Evolutionary conservation across 1,284 basidiomycete genomes (phyloP), one percentile per base, ranked within the genome.

Genomic region (Ganoderma boninense): DNA sequence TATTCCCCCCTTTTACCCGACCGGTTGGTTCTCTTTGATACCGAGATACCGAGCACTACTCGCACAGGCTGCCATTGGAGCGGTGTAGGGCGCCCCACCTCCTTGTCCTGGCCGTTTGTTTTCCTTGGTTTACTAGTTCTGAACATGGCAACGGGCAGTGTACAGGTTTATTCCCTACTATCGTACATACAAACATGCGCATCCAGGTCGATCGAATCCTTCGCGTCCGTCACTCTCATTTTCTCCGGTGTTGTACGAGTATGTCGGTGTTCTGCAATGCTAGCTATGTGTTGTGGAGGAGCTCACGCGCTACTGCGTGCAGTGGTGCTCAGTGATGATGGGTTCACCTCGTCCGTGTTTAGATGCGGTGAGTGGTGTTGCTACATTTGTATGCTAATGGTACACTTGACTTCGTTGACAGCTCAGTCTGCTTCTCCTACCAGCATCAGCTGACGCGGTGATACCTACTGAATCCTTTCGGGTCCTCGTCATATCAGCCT

Each of bases 161-260:
- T 60, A 64, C 49, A 18, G 54, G 10, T 65, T 43, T 57, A 57
- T 38, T 38, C 32, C 49, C n/a, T 40, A n/a, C 62, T 54, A 46
- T 64, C 29, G 54, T 57, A 57, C 26, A 29, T 54, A 57, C 32
- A 11, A 26, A 18, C 10, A 67, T 72, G 68, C 61, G 57, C 64
- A 64, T 69, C 66, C 65, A 64, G 65, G 65, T 69, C 65, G 65
- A 70, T 62, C 57, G 57, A 38, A 35, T 60, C 62, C 14, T 60
- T 40, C 20, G 42, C n/a, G n/a, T n/a, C n/a, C 23, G 16, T 29
- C 13, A 44, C 44, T 14, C 23, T 64, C 40, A 26, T 40, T 65
- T 38, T 46, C 8, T 67, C n/a, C 18, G 43, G 72, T 74, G 70
- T 74, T 74, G 73, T 74, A 74, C 67, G 66, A 74, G 62, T 71